Evolutionary conservation across 352 stramenopile species (phyloP).

Genomic region (Phytophthora lateralis): DNA sequence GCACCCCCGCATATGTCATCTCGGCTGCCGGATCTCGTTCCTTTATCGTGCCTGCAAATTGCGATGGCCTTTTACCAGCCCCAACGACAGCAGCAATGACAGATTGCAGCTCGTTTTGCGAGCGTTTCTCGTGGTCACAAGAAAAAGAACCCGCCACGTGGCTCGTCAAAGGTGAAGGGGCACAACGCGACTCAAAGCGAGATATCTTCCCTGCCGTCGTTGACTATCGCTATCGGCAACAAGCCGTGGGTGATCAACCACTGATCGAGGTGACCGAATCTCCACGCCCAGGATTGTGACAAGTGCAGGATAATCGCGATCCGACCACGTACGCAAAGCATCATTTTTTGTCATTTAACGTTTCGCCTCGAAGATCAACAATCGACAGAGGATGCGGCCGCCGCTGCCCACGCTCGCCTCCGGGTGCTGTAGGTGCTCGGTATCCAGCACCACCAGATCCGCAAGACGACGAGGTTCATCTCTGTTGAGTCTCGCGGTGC

Average conservation of each 20-base stretch:
- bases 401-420: conserved; percentile 7
- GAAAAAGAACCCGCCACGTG: conserved; percentile 2
- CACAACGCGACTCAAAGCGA: not conserved
- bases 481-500: conserved; percentile 1
- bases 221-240: not conserved
- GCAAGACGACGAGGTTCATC: not conserved
- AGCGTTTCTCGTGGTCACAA: not conserved
- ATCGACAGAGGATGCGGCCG: conserved; percentile 19
- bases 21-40: not conserved
- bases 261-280: not conserved
- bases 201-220: not conserved
- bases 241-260: conserved; percentile 1
- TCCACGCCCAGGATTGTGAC: not conserved
- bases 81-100: too few relatives aligned
- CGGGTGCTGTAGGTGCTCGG: not conserved
- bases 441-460: not conserved
- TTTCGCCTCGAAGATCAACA: conserved; percentile 7
- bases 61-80: too few relatives aligned
- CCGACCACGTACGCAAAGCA: not conserved
- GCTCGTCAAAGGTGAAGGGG: not conserved
- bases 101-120: not conserved
- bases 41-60: too few relatives aligned
- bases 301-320: not conserved
- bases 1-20: conserved; percentile 2
- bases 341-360: conserved; percentile 21